A percentile compares a stretch with the other conserved stretches of the same genome.
phyloP scores from a whole-genome alignment of 1,284 basidiomycete genomes.

The Trametes sp. region DNA sequence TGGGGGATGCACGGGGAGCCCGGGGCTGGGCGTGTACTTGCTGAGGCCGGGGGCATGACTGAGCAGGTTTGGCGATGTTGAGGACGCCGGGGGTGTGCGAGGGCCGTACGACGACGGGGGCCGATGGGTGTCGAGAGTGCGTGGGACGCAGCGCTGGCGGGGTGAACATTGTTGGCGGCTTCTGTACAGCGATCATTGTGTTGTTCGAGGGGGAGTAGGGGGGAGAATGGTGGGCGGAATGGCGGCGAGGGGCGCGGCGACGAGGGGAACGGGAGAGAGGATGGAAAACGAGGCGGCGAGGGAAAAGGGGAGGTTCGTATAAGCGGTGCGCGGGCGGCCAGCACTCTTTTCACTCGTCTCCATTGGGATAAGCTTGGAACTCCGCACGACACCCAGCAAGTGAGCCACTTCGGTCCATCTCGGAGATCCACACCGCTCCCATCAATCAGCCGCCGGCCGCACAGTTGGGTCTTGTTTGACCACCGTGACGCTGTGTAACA shows the following conservation, averaged over 20 bases:
- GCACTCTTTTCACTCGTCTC: slow-evolving; percentile 33
- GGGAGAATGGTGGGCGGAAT: slow-evolving; percentile 38
- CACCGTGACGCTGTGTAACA: slow-evolving; percentile 15
- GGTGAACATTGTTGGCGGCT: slow-evolving; percentile 52
- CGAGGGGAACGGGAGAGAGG: slow-evolving; percentile 30
- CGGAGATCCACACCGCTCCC: slow-evolving; percentile 26
- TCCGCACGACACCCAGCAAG: slow-evolving; percentile 22
- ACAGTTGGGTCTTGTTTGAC: slow-evolving; percentile 17
- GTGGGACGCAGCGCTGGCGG: slow-evolving; percentile 44
- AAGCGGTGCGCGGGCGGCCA: slow-evolving; percentile 26
- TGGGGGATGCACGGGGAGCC: slow-evolving; percentile 42
- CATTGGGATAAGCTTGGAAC: slow-evolving; percentile 28
- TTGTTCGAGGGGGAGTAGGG: slow-evolving; percentile 31
- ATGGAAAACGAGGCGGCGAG: slow-evolving; percentile 40
- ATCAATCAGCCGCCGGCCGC: slow-evolving; percentile 5
- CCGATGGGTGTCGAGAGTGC: slow-evolving; percentile 65
- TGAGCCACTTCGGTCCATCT: slow-evolving; percentile 24
- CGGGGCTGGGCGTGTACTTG: slow-evolving; percentile 47
- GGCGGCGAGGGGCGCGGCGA: slow-evolving; percentile 40
- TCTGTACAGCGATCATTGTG: slow-evolving; percentile 72
- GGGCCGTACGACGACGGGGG: slow-evolving; percentile 72
- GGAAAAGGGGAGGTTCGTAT: slow-evolving; percentile 36
- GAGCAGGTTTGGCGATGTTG: slow-evolving; percentile 66
- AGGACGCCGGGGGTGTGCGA: slow-evolving; percentile 76
- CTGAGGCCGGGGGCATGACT: slow-evolving; percentile 45